A percentile compares a stretch with the other conserved stretches of the same genome.
phyloP scores from a whole-genome alignment of 176 grass and related monocot genomes.

The Ensete glaucum region DNA sequence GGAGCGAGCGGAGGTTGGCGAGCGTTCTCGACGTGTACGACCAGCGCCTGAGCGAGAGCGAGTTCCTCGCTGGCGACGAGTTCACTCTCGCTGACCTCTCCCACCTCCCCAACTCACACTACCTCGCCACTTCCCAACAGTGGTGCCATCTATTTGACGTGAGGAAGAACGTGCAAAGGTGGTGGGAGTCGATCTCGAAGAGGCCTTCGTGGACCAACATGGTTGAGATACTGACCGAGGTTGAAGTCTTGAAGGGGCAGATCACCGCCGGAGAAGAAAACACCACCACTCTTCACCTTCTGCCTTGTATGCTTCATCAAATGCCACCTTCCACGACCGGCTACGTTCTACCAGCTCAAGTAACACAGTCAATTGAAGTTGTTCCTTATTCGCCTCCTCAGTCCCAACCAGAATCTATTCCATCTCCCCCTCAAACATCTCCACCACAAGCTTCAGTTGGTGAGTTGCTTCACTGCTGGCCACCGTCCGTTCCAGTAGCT shows the following conservation, averaged over 20 bases:
- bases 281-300: no score
- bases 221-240: constrained; percentile 22
- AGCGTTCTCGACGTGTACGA: constrained; percentile 81
- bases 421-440: no score
- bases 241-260: background rate
- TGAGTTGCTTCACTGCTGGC: no score
- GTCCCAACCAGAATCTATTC: no score
- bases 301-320: no score
- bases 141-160: constrained; percentile 55
- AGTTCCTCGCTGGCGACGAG: constrained; percentile 57
- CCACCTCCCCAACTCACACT: constrained; percentile 77
- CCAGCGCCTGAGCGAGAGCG: constrained; percentile 55
- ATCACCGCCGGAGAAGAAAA: no score
- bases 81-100: constrained; percentile 80
- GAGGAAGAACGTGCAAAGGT: constrained; percentile 84
- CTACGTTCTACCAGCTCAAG: no score
- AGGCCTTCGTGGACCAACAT: constrained; percentile 53
- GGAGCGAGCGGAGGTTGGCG: constrained; percentile 34
- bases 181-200: constrained; percentile 52
- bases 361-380: no score
- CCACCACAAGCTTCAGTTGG: no score
- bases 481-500: no score
- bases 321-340: no score
- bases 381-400: no score
- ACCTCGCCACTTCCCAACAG: constrained; percentile 40